Evolutionary conservation across 2,329 filamentous ascomycete species (phyloP).

Genomic region (Penicillium sp.): DNA sequence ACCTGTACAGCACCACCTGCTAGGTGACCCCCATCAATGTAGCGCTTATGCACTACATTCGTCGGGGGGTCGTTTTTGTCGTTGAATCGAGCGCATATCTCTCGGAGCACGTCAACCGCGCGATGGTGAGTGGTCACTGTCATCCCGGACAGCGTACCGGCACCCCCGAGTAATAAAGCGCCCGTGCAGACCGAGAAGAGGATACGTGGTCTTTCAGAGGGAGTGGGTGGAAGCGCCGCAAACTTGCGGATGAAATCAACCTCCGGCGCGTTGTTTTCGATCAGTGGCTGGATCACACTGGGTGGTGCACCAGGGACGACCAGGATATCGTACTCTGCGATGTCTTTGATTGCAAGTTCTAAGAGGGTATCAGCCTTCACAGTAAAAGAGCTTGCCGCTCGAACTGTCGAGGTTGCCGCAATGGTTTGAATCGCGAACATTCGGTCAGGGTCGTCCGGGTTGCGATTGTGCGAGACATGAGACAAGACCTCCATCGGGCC

Average conservation of each 20-base stretch:
- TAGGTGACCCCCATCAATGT: slow-evolving; percentile 19
- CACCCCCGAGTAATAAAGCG: slow-evolving; percentile 37
- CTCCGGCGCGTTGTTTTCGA: slow-evolving; percentile 19
- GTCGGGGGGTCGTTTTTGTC: slow-evolving; percentile 2
- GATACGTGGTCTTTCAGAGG: slow-evolving; percentile 26
- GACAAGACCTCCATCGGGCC: slow-evolving; percentile 41
- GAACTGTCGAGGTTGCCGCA: slow-evolving; percentile 26
- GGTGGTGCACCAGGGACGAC: slow-evolving; percentile 39
- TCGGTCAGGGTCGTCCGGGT: slow-evolving; percentile 24
- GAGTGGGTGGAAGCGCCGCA: slow-evolving; percentile 18
- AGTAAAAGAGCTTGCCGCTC: slow-evolving; percentile 26
- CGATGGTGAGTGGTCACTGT: slow-evolving; percentile 43
- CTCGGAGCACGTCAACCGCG: slow-evolving; percentile 21
- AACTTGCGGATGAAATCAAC: slow-evolving; percentile 25
- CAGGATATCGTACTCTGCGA: slow-evolving; percentile 40
- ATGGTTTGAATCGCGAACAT: slow-evolving; percentile 38
- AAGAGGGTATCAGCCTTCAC: slow-evolving; percentile 34
- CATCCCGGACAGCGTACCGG: slow-evolving; percentile 36
- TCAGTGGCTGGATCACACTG: slow-evolving; percentile 25
- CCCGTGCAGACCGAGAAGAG: slow-evolving; percentile 45
- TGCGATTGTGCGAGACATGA: slow-evolving; percentile 28
- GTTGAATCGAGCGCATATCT: slow-evolving; percentile 19
- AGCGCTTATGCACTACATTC: slow-evolving; percentile 20
- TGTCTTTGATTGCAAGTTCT: slow-evolving; percentile 23
- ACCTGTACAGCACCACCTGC: slow-evolving; percentile 59